Evolutionary conservation across 352 stramenopile species (phyloP).

Genomic region (Globisporangium iwayamae): DNA sequence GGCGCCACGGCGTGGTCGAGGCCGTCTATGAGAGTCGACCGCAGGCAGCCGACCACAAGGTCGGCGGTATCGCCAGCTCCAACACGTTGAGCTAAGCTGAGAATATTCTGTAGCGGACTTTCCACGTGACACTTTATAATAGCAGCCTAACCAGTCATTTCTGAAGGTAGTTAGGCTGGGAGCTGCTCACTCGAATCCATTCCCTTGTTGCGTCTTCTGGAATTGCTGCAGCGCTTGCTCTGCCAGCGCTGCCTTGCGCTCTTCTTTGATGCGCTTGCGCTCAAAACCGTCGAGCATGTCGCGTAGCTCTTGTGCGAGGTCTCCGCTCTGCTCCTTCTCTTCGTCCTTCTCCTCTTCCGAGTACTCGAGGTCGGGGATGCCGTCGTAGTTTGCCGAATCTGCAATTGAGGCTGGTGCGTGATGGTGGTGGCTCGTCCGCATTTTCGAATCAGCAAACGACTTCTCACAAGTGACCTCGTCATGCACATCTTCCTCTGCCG

Average conservation of each 20-base stretch:
- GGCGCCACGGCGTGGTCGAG: conserved; percentile 81
- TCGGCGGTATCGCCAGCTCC: conserved; percentile 44
- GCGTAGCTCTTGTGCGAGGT: conserved; percentile 55
- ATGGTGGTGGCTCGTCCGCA: neutral
- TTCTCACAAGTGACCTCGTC: conserved; percentile 13
- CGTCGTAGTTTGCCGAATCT: neutral
- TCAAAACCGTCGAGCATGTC: conserved; percentile 57
- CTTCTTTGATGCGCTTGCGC: conserved; percentile 55
- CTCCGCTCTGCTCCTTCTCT: conserved; percentile 35
- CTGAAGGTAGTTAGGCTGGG: neutral
- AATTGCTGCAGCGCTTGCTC: conserved; percentile 54
- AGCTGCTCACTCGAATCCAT: conserved; percentile 5
- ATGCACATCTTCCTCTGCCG: neutral
- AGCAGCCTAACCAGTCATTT: neutral
- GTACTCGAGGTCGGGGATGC: conserved; percentile 7
- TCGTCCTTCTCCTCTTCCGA: conserved; percentile 23
- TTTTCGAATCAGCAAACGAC: neutral
- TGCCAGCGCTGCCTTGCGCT: conserved; percentile 46
- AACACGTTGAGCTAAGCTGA: conserved; percentile 44
- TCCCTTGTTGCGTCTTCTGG: conserved; percentile 35
- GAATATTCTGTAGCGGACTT: too few species aligned
- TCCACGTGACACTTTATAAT: too few species aligned
- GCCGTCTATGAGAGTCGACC: conserved; percentile 80
- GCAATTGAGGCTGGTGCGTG: neutral
- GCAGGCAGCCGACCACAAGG: conserved; percentile 73